Evolutionary conservation across 1,284 basidiomycete species (phyloP).

Genomic region (Puccinia sorghi): DNA sequence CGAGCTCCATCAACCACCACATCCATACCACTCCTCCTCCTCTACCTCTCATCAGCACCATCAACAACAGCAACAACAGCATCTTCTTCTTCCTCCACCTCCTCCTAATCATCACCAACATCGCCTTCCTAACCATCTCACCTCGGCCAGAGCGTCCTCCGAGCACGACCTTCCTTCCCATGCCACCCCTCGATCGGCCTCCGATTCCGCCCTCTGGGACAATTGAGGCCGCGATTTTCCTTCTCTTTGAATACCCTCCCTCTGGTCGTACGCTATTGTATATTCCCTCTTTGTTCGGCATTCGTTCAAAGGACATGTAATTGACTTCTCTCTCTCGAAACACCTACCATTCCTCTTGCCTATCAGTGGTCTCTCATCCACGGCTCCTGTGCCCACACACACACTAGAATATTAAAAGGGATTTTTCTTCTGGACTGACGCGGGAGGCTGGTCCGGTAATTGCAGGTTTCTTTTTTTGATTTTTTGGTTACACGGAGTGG

Average conservation of each 20-base stretch:
- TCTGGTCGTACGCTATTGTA: too few species aligned
- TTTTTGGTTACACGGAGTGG: too few species aligned
- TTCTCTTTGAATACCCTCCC: not conserved
- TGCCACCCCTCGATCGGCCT: not conserved
- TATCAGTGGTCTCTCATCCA: too few species aligned
- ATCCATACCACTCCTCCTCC: not conserved
- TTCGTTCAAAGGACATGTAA: too few species aligned
- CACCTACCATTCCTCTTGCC: too few species aligned
- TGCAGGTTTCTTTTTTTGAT: too few species aligned
- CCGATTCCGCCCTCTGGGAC: not conserved
- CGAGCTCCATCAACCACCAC: slow-evolving; percentile 13
- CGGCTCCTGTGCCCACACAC: too few species aligned
- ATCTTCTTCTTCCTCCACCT: not conserved
- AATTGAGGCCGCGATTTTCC: not conserved
- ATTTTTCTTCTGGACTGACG: too few species aligned
- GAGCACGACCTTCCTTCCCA: not conserved
- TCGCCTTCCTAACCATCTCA: not conserved
- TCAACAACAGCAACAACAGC: slow-evolving; percentile 1
- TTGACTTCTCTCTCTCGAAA: too few species aligned
- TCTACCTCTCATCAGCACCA: not conserved
- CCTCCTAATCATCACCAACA: not conserved
- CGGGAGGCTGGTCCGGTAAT: too few species aligned
- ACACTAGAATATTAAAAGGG: too few species aligned
- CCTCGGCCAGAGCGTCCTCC: not conserved
- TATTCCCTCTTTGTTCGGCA: too few species aligned